phyloP scores from a whole-genome alignment of 129 eudicot species.

The Tagetes patula region DNA sequence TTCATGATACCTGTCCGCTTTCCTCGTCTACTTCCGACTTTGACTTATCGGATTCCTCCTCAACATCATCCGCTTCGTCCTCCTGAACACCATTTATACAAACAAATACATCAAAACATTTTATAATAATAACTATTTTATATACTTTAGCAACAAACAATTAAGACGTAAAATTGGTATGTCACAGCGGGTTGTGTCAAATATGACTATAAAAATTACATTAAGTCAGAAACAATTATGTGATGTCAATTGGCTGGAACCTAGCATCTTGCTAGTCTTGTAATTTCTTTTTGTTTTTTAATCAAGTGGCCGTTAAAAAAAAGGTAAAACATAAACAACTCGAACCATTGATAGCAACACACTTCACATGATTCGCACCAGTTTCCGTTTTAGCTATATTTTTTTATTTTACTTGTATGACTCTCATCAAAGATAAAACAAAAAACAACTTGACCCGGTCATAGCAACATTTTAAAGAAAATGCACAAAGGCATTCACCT shows the following conservation, averaged over 20 bases:
- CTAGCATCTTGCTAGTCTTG: too few relatives aligned
- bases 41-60: slow-evolving; percentile 76
- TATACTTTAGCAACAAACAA: neutral
- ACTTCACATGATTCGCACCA: neutral
- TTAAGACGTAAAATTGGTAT: neutral
- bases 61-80: slow-evolving; percentile 62
- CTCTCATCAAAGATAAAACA: neutral
- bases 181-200: neutral
- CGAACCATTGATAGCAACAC: neutral
- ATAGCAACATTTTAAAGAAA: neutral
- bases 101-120: slow-evolving; percentile 1
- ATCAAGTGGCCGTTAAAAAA: too few relatives aligned
- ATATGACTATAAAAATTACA: too few relatives aligned
- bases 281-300: too few relatives aligned
- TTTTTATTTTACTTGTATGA: neutral
- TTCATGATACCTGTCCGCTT: slow-evolving; percentile 56
- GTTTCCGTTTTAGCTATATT: neutral
- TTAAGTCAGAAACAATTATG: too few relatives aligned
- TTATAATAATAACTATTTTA: neutral
- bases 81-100: slow-evolving; percentile 40
- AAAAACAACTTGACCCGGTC: neutral
- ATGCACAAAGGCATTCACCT: slow-evolving; percentile 37
- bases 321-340: too few relatives aligned
- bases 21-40: slow-evolving; percentile 81
- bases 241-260: too few relatives aligned